Evolutionary conservation across 768 basidiomycete species (phyloP), one percentile per base, ranked within the genome.

Genomic region (Myochromella boudieri): DNA sequence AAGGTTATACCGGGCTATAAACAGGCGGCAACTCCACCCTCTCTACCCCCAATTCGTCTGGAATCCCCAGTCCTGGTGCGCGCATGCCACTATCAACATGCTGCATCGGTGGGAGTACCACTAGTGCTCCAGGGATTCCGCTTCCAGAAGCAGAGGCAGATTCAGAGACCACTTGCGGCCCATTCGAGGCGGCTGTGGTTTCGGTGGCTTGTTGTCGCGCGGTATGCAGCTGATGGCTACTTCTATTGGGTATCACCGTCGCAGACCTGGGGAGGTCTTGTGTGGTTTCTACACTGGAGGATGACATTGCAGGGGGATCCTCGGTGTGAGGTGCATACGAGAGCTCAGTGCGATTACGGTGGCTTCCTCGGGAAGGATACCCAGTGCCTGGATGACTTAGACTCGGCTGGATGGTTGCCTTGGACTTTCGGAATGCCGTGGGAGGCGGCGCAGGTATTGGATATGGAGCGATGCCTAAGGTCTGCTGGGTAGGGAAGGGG

Each of bases 1-100:
- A 14, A 34, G 5, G 17, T 15, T 52, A 66, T 10, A 57, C 49
- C 3, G 64, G 54, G 33, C 62, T 65, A 42, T 68, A 68, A 8
- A 66, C 60, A 6, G 67, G 67, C 12, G 66, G 67, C 32, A 67
- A 54, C 48, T 68, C 67, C 0, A 55, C 37, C 2, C 42, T 42
- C 42, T 9, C 21, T 3, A 49, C 18, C 11, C 36, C 4, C 29
- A 4, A 25, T 3, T n/a, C 6, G 33, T 51, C 31, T 2, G 45
- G 42, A 10, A 42, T 40, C 2, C 37, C 34, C 10, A 56, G 21
- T 20, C 54, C 47, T 9, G 46, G 37, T 9, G 46, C 45, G 9
- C 62, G 59, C 17, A 61, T 40, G 4, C 66, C 65, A 37, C 66
- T 68, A 38, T 66, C 65, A 25, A 57, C 49, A 37, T 68, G 65